Conservation (phyloP, 495 filamentous ascomycete species). For the Lasiosphaeris hirsuta region DNA sequence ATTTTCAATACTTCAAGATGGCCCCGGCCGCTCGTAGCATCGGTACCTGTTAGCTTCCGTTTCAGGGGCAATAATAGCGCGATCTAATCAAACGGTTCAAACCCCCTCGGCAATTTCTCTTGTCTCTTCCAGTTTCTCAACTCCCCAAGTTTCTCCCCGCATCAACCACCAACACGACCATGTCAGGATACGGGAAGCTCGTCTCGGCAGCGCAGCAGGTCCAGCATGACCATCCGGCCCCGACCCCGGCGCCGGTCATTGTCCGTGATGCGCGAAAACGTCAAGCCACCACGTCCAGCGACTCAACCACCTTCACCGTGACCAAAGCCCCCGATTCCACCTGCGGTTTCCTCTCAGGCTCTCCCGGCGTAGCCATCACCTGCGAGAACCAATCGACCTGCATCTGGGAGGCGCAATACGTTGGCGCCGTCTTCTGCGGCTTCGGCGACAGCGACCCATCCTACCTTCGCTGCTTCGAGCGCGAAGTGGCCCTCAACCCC, state of each 20-base stretch:
- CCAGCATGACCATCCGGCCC: not conserved
- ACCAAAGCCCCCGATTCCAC: conserved; percentile 7
- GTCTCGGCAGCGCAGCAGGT: conserved; percentile 7
- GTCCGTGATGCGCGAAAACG: not conserved
- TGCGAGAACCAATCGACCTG: conserved; percentile 9
- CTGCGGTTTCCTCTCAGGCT: conserved; percentile 12
- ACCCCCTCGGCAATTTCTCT: not conserved
- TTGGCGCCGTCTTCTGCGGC: conserved; percentile 12
- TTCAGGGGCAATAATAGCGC: not conserved
- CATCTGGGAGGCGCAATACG: conserved; percentile 7
- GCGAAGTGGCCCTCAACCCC: not conserved
- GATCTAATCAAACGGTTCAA: not conserved
- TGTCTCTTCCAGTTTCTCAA: not conserved
- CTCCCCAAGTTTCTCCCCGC: not conserved
- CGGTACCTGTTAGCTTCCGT: not conserved
- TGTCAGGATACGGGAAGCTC: not conserved
- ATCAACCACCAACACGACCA: not conserved
- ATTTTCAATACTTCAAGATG: conserved; percentile 7
- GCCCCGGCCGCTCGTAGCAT: not conserved
- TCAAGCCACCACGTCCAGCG: conserved; percentile 1
- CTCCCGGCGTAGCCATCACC: conserved; percentile 5
- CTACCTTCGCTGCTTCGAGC: conserved; percentile 5
- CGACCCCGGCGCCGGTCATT: conserved; percentile 5
- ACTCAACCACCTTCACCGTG: conserved; percentile 5
- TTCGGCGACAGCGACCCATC: not conserved